Evolutionary conservation across 768 basidiomycete species (phyloP).

Genomic region (Chiua virens): DNA sequence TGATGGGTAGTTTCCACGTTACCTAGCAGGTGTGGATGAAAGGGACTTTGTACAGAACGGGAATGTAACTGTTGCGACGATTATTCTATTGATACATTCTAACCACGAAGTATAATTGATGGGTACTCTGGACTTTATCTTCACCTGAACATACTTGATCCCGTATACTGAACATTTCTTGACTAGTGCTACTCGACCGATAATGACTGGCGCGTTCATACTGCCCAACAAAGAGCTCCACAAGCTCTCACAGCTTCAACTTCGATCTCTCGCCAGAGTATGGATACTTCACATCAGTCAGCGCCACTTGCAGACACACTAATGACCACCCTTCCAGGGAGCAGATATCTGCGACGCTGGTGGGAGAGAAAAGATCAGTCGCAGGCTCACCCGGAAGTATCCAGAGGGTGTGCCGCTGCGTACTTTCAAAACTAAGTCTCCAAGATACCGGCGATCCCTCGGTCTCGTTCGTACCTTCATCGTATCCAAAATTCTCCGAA

Average conservation of each 20-base stretch:
- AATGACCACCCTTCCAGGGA: constrained; percentile 12
- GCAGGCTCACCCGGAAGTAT: constrained; percentile 23
- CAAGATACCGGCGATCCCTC: constrained; percentile 3
- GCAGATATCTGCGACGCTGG: constrained; percentile 26
- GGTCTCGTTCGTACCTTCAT: no score
- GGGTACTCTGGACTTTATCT: not conserved
- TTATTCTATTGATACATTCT: no score
- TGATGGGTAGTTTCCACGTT: no score
- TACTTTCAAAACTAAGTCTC: not conserved
- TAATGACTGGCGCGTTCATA: not conserved
- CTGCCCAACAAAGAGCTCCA: constrained; percentile 22
- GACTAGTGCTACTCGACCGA: no score
- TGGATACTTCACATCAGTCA: not conserved
- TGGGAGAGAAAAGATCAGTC: constrained; percentile 30
- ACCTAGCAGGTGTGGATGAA: no score
- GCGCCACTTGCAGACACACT: not conserved
- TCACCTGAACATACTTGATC: not conserved
- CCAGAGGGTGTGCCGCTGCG: constrained; percentile 26
- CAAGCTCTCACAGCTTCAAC: constrained; percentile 17
- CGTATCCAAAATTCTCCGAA: no score
- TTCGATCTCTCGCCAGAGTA: constrained; percentile 29
- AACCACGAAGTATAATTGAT: no score
- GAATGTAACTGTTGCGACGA: no score
- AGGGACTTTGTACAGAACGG: no score
- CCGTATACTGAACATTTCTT: no score